A percentile compares a stretch with the other conserved stretches of the same genome.
These are phyloP conservation scores for Phaseolus lunatus DNA, from an alignment of 306 rosid species.

Conservation along the genomic window DNA sequence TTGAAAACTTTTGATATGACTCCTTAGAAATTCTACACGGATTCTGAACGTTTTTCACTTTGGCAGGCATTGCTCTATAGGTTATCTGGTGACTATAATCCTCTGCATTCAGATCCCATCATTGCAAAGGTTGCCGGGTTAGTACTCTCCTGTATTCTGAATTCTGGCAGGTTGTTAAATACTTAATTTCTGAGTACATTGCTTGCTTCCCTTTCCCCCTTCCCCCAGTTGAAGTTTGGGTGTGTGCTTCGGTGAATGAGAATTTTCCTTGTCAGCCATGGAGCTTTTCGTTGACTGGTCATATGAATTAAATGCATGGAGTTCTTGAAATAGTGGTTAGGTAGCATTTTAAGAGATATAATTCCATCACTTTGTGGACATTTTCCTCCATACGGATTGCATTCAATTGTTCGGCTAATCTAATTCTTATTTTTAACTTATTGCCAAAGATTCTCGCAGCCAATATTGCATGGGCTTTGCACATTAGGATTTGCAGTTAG, in stretches of 20 bases:
- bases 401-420: slow-evolving; percentile 23
- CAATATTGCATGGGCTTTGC: slow-evolving; percentile 95
- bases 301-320: slow-evolving; percentile 3
- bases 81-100: slow-evolving; percentile 90
- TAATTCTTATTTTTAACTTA: slow-evolving; percentile 29
- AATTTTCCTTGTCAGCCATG: slow-evolving; percentile 26
- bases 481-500: slow-evolving; percentile 89
- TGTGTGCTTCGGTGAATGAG: slow-evolving; percentile 24
- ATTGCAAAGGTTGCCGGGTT: slow-evolving; percentile 92
- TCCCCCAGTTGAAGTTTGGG: background rate
- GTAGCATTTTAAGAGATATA: slow-evolving; percentile 5
- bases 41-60: slow-evolving; percentile 45
- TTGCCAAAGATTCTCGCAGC: slow-evolving; percentile 77
- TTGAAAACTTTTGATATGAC: slow-evolving; percentile 27
- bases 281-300: slow-evolving; percentile 28
- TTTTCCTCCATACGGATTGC: slow-evolving; percentile 3
- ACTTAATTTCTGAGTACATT: slow-evolving; percentile 30
- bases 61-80: slow-evolving; percentile 93
- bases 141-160: slow-evolving; percentile 50
- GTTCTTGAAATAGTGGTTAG: background rate
- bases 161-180: slow-evolving; percentile 6
- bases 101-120: slow-evolving; percentile 91
- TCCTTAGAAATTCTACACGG: slow-evolving; percentile 9
- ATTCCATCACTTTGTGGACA: slow-evolving; percentile 17
- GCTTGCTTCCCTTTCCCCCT: background rate